Conservation (phyloP, 2,329 filamentous ascomycete species). For the Ophiostoma tasmaniense region DNA sequence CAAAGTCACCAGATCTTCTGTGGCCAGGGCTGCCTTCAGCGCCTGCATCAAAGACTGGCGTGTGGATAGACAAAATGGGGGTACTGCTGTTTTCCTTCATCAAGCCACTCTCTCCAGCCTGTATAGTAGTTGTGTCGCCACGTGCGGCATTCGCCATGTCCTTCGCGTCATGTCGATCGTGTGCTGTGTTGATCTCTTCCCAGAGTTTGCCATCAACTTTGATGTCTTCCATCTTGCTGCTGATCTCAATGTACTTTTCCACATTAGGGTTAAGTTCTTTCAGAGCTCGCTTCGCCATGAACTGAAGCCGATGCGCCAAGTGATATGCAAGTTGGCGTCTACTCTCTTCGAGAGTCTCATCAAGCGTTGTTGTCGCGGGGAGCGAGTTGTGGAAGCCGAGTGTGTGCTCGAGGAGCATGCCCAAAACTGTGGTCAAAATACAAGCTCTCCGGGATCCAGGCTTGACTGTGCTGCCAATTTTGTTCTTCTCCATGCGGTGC, state of each 20-base stretch:
- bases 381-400: conserved; percentile 5
- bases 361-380: background rate
- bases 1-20: background rate
- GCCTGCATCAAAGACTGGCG: background rate
- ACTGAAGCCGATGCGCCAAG: conserved; percentile 10
- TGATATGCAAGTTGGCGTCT: background rate
- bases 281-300: conserved; percentile 7
- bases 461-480: background rate
- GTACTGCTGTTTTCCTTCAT: background rate
- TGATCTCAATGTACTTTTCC: background rate
- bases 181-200: background rate
- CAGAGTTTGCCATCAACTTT: background rate
- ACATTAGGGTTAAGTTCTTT: background rate
- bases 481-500: conserved; percentile 15
- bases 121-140: background rate
- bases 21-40: background rate
- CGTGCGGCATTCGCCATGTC: background rate
- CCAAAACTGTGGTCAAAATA: conserved; percentile 7
- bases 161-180: background rate
- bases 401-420: conserved; percentile 14
- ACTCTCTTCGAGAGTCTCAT: background rate
- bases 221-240: background rate
- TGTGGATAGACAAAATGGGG: background rate
- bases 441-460: background rate
- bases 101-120: background rate